phyloP scores from a whole-genome alignment of 2,329 filamentous ascomycete genomes.

The Alternaria triticina region DNA sequence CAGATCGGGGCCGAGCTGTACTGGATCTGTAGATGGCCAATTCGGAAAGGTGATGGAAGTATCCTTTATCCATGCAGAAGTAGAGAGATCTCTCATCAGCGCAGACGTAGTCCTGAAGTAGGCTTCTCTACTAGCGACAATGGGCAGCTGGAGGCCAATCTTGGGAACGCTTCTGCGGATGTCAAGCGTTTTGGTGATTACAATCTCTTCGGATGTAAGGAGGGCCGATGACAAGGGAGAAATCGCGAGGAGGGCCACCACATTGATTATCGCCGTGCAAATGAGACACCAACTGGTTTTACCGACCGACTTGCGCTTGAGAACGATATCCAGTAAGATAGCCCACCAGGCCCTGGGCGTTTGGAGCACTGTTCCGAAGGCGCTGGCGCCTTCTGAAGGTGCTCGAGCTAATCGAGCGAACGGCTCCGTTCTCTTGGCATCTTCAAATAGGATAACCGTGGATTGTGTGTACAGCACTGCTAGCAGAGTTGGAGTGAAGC shows the following conservation, averaged over 20 bases:
- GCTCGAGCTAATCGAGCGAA: slow-evolving; percentile 24
- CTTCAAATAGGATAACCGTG: slow-evolving; percentile 26
- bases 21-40: slow-evolving; percentile 18
- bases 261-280: slow-evolving; percentile 8
- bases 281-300: slow-evolving; percentile 18
- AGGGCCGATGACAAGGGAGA: slow-evolving; percentile 24
- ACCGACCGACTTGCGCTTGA: slow-evolving; percentile 9
- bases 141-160: background rate
- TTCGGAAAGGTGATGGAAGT: slow-evolving; percentile 17
- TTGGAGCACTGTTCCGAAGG: slow-evolving; percentile 19
- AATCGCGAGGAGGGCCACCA: slow-evolving; percentile 14
- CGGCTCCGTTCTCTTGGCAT: slow-evolving; percentile 27
- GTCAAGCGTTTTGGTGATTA: slow-evolving; percentile 1
- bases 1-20: slow-evolving; percentile 15
- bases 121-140: slow-evolving; percentile 12
- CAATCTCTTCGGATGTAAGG: slow-evolving; percentile 19
- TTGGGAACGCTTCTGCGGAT: slow-evolving; percentile 11
- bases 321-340: slow-evolving; percentile 10
- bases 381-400: slow-evolving; percentile 11
- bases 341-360: slow-evolving; percentile 20
- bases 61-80: slow-evolving; percentile 23
- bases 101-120: slow-evolving; percentile 21
- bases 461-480: slow-evolving; percentile 29
- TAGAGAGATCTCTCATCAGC: slow-evolving; percentile 16
- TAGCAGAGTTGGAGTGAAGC: slow-evolving; percentile 28